Base-by-base conservation (phyloP, 192 early-diverging fungal genomes). In the Coemansia sp. region DNA sequence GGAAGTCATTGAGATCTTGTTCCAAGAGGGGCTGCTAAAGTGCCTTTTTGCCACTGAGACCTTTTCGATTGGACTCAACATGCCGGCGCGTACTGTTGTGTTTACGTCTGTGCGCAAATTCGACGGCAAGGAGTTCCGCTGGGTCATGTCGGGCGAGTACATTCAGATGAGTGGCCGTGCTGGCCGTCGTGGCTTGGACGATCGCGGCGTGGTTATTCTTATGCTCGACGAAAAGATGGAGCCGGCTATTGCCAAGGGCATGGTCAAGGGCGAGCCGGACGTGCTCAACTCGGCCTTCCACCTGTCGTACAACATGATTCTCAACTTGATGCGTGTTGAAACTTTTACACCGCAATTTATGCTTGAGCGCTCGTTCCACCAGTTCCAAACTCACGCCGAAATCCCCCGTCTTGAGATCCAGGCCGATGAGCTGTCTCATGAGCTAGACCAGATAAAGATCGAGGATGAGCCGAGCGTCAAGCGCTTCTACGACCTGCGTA, bases 151-250 rank as follows among this genome's bases (percentile, higher is more conserved):
- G 35, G 97, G 97, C 71, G 97, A 99, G 83, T 99, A 99, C 80
- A 99, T 98, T 80, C 97, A 99, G 82, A 99, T 99, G 97, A 93
- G 91, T 74, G 97, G 97, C 45, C 92, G 97, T 73, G 97, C 97
- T 13, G 97, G 97, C 59, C 87, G 97, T 40, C 90, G 97, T 83
- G 97, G 97, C 29, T 84, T 97, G 44, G 97, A 99, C 86, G 94
- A 97, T 61, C 91, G 95, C 61, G 97, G 97, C 59, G 91, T 97
- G 30, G 97, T 99, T 8, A 95, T 99, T 65, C 82, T 99, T 76
- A 98, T 97, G 92, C 83, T 97, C 65, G 94, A 95, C 80, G 90
- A 95, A 67, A 95, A 96, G 79, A 95, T 97, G 88, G 94, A 97
- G 66, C 93, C 95, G 4, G 85, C 82, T 0, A 89, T 95, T 1